phyloP scores from a whole-genome alignment of 2,329 filamentous ascomycete species.

The Dryadomyces quercivorus region DNA sequence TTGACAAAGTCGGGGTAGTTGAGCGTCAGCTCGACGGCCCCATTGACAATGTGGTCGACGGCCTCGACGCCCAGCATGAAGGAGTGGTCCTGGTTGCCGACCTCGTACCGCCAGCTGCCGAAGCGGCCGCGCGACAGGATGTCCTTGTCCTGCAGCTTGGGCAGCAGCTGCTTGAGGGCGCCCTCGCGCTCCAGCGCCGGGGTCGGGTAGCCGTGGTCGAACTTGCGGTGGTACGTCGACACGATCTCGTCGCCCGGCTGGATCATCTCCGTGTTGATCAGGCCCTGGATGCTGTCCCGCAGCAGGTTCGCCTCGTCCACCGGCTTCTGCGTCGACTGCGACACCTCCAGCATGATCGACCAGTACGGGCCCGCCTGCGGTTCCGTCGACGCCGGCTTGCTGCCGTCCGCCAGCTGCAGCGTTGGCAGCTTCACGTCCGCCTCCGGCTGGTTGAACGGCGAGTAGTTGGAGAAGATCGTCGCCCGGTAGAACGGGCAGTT shows the following conservation, averaged over 20 bases:
- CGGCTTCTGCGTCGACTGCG: constrained; percentile 89
- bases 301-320: constrained; percentile 78
- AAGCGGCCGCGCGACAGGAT: constrained; percentile 96
- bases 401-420: constrained; percentile 72
- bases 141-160: constrained; percentile 79
- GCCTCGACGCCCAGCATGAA: constrained; percentile 97
- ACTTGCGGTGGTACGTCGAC: constrained; percentile 94
- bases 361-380: constrained; percentile 89
- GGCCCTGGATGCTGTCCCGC: constrained; percentile 84
- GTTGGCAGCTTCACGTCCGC: constrained; percentile 76
- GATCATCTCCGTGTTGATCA: constrained; percentile 97
- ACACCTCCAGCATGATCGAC: constrained; percentile 99
- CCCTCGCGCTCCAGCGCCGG: constrained; percentile 91
- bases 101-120: constrained; percentile 94
- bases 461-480: constrained; percentile 99
- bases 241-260: constrained; percentile 85
- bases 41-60: constrained; percentile 79
- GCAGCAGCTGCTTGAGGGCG: constrained; percentile 82
- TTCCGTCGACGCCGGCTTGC: constrained; percentile 59
- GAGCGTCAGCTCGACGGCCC: constrained; percentile 80
- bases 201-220: constrained; percentile 97
- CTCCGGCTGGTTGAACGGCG: constrained; percentile 90
- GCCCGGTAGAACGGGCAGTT: constrained; percentile 99
- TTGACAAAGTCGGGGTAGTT: constrained; percentile 98
- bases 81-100: constrained; percentile 91